A percentile compares a stretch with the other conserved stretches of the same genome.
Conservation (phyloP, 176 grass and related monocot genomes). For the Thinopyrum elongatum region DNA sequence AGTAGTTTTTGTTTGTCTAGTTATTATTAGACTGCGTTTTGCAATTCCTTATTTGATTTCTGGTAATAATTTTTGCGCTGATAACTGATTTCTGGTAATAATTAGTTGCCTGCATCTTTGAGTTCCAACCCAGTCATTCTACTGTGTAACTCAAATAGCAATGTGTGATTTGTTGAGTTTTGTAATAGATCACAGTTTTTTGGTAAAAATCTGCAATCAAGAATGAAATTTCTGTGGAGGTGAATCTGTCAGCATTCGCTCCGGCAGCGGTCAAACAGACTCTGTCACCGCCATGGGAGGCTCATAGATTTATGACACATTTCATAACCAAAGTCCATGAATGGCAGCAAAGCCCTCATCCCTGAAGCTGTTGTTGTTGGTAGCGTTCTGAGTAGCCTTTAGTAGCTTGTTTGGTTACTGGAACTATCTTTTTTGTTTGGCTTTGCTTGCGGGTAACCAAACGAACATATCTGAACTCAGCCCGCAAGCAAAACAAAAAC, state of each 20-base stretch:
- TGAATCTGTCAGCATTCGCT: neutral
- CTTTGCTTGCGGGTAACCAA: too few relatives aligned
- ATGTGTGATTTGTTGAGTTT: neutral
- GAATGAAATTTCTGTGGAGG: neutral
- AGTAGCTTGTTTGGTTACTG: too few relatives aligned
- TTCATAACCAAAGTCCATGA: too few relatives aligned
- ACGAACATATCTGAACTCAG: too few relatives aligned
- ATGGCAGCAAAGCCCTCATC: too few relatives aligned
- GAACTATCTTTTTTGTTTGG: too few relatives aligned
- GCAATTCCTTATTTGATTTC: constrained; percentile 1
- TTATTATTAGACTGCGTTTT: neutral
- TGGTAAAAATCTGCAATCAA: neutral
- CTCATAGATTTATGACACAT: too few relatives aligned
- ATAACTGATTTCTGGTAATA: constrained; percentile 19
- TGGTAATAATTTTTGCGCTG: neutral
- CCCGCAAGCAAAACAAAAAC: too few relatives aligned
- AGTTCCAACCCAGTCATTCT: neutral
- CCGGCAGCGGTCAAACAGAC: too few relatives aligned
- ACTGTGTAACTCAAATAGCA: neutral
- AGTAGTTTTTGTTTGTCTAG: constrained; percentile 1
- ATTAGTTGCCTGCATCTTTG: constrained; percentile 1
- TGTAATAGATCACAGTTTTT: neutral
- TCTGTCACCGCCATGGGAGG: too few relatives aligned
- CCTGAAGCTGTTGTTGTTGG: too few relatives aligned
- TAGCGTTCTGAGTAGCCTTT: too few relatives aligned